Conservation (phyloP, 495 filamentous ascomycete species). For the Rhypophila decipiens region DNA sequence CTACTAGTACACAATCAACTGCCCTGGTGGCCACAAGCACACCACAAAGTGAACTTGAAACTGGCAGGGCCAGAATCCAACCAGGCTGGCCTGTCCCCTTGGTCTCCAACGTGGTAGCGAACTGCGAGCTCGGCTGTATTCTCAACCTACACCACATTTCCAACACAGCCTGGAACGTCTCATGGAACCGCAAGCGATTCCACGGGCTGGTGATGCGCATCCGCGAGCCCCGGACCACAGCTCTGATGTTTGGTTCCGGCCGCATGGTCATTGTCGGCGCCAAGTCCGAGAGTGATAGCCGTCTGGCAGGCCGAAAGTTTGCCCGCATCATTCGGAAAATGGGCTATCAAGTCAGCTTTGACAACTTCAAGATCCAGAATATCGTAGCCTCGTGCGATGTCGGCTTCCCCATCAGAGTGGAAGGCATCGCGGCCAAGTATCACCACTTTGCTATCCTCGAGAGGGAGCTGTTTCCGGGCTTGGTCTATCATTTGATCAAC, state of each 20-base stretch:
- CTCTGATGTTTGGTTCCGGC: constrained; percentile 90
- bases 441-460: constrained; percentile 63
- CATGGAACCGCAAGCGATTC: constrained; percentile 97
- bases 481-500: constrained; percentile 96
- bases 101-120: constrained; percentile 80
- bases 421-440: constrained; percentile 68
- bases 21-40: too few species aligned
- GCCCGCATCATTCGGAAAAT: constrained; percentile 96
- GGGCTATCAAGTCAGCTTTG: constrained; percentile 92
- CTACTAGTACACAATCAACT: too few species aligned
- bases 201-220: constrained; percentile 98
- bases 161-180: constrained; percentile 89
- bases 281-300: constrained; percentile 88
- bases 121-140: constrained; percentile 90
- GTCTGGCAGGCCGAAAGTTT: constrained; percentile 90
- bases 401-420: constrained; percentile 91
- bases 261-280: constrained; percentile 98
- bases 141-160: constrained; percentile 93
- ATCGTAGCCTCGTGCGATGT: constrained; percentile 92
- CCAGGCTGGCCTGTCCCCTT: constrained; percentile 14
- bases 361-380: constrained; percentile 98
- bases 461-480: constrained; percentile 92
- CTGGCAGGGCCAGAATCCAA: background rate
- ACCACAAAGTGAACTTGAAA: too few species aligned
- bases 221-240: constrained; percentile 92